Evolutionary conservation across 768 basidiomycete genomes (phyloP).

Genomic region (Epithele typhae): DNA sequence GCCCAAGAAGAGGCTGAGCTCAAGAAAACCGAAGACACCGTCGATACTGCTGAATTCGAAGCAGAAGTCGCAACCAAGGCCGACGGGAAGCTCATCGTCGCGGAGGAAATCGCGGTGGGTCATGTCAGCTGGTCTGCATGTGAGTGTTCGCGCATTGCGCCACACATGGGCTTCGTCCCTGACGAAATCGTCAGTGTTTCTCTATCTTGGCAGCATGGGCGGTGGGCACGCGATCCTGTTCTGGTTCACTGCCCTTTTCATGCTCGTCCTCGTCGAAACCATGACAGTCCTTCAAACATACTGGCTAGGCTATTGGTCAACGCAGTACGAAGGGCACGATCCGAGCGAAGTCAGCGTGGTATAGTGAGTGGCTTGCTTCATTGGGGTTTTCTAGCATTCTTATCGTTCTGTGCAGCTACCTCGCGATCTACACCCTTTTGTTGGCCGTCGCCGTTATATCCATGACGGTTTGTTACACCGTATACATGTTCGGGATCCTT

Average conservation of each 20-base stretch:
- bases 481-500: conserved; percentile 27
- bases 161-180: not conserved
- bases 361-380: conserved; percentile 20
- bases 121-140: not conserved
- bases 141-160: not conserved
- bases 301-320: conserved; percentile 34
- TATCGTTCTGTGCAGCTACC: conserved; percentile 20
- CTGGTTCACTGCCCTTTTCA: conserved; percentile 24
- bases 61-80: not conserved
- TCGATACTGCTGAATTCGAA: not conserved
- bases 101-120: not conserved
- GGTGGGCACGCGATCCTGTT: conserved; percentile 20
- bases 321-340: conserved; percentile 27
- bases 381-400: not conserved
- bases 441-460: conserved; percentile 14
- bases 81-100: not conserved
- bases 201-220: conserved; percentile 28
- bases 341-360: conserved; percentile 26
- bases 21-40: not conserved
- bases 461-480: conserved; percentile 18
- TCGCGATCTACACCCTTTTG: conserved; percentile 22
- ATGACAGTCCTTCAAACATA: conserved; percentile 25
- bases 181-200: conserved; percentile 23
- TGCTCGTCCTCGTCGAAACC: conserved; percentile 14
- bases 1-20: not conserved